Conservation (phyloP, 495 filamentous ascomycete species). For the Oleoguttula mirabilis region DNA sequence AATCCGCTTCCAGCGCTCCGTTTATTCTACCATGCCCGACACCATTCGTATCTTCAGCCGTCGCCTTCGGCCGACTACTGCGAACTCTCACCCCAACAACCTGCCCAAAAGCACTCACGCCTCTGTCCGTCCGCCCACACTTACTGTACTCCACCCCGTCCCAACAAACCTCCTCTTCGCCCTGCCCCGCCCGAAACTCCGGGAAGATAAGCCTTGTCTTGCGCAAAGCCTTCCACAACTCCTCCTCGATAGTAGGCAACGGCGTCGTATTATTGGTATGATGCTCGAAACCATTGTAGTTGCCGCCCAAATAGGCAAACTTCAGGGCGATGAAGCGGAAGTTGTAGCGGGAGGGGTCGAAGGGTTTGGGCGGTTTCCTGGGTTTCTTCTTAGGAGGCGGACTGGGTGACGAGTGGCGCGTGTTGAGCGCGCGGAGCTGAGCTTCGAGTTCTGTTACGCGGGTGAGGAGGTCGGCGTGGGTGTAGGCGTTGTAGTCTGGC, state of each 20-base stretch:
- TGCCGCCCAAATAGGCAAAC: slow-evolving; percentile 81
- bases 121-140: slow-evolving; percentile 82
- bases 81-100: slow-evolving; percentile 74
- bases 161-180: slow-evolving; percentile 48
- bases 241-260: slow-evolving; percentile 76
- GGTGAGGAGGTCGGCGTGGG: slow-evolving; percentile 17
- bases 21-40: too few species aligned
- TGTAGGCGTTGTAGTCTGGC: slow-evolving; percentile 24
- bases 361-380: slow-evolving; percentile 25
- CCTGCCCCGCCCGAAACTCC: slow-evolving; percentile 24
- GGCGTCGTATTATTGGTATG: slow-evolving; percentile 52
- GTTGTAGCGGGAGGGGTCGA: slow-evolving; percentile 69
- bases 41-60: neutral
- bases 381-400: slow-evolving; percentile 15
- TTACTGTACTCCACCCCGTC: slow-evolving; percentile 80
- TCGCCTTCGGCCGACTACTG: slow-evolving; percentile 50
- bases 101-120: slow-evolving; percentile 94
- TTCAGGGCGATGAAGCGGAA: slow-evolving; percentile 84
- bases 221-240: slow-evolving; percentile 76
- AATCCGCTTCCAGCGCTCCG: neutral
- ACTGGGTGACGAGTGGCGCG: slow-evolving; percentile 3
- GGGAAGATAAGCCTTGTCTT: slow-evolving; percentile 72
- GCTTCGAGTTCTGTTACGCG: slow-evolving; percentile 25
- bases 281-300: slow-evolving; percentile 86
- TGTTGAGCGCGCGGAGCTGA: slow-evolving; percentile 12